Conservation (phyloP, 1,139 yeast genomes). For the Blastobotrys aristatus region DNA sequence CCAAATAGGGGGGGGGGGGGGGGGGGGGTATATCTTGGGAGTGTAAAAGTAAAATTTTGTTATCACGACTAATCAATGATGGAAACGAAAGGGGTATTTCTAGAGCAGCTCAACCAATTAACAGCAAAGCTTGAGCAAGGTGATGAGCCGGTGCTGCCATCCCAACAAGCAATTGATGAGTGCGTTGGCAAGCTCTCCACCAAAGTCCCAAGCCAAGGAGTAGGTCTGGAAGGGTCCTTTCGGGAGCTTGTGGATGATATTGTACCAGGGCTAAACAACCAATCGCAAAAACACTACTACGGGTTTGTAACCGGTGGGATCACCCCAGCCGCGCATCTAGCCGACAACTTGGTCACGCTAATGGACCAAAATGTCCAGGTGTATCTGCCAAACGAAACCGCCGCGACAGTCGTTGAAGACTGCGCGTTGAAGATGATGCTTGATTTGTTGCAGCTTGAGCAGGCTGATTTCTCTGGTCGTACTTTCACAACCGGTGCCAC, state of each 20-base stretch:
- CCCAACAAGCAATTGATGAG: not conserved
- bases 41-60: too few relatives aligned
- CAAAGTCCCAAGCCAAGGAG: constrained; percentile 15
- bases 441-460: constrained; percentile 22
- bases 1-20: too few relatives aligned
- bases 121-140: not conserved
- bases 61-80: too few relatives aligned
- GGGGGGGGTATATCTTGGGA: too few relatives aligned
- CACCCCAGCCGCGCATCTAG: constrained; percentile 30
- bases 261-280: constrained; percentile 24
- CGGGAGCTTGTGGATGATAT: constrained; percentile 17
- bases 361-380: constrained; percentile 24
- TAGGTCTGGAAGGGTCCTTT: constrained; percentile 20
- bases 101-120: not conserved
- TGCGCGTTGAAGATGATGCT: constrained; percentile 22
- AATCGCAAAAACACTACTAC: constrained; percentile 23
- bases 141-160: not conserved
- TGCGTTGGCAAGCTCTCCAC: not conserved
- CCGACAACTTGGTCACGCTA: constrained; percentile 25
- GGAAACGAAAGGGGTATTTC: too few relatives aligned
- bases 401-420: constrained; percentile 24
- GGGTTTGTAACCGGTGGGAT: constrained; percentile 31
- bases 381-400: constrained; percentile 23
- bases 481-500: constrained; percentile 30
- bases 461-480: constrained; percentile 21